Evolutionary conservation across 2,329 filamentous ascomycete species (phyloP).

Genomic region (Hypoxylon sp.): DNA sequence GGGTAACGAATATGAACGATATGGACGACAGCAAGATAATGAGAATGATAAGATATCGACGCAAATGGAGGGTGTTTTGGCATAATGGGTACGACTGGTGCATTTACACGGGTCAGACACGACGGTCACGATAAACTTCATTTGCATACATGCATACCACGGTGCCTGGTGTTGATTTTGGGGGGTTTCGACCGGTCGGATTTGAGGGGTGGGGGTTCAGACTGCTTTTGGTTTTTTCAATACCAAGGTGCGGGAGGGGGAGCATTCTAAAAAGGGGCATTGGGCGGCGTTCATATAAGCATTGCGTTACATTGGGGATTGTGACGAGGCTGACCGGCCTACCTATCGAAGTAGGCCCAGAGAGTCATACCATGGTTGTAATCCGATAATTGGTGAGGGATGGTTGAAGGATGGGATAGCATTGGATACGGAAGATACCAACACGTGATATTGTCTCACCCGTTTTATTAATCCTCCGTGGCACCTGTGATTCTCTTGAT

Average conservation of each 20-base stretch:
- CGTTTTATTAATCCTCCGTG: slow-evolving; percentile 23
- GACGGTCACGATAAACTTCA: slow-evolving; percentile 32
- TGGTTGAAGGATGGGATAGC: slow-evolving; percentile 20
- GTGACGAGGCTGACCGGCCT: slow-evolving; percentile 21
- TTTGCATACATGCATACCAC: slow-evolving; percentile 36
- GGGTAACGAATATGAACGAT: slow-evolving; percentile 1
- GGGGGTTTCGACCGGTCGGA: slow-evolving; percentile 8
- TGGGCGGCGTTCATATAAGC: slow-evolving; percentile 41
- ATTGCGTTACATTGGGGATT: slow-evolving; percentile 39
- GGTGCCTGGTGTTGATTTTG: slow-evolving; percentile 16
- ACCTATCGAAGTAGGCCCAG: slow-evolving; percentile 26
- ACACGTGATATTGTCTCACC: slow-evolving; percentile 38
- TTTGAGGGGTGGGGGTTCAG: slow-evolving; percentile 19
- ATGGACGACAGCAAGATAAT: slow-evolving; percentile 1
- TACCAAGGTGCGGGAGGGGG: slow-evolving; percentile 17
- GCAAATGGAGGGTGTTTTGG: background rate
- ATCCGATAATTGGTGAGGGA: slow-evolving; percentile 16
- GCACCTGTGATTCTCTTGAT: slow-evolving; percentile 3
- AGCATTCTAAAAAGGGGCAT: slow-evolving; percentile 30
- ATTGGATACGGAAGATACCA: slow-evolving; percentile 28
- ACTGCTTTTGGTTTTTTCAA: slow-evolving; percentile 15
- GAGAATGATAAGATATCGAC: background rate
- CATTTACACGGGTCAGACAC: slow-evolving; percentile 15
- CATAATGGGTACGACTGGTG: slow-evolving; percentile 9
- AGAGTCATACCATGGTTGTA: slow-evolving; percentile 22